A percentile compares a stretch with the other conserved stretches of the same genome.
These are phyloP conservation scores for Bauhinia variegata DNA, from an alignment of 306 rosid genomes.

Conservation along the genomic window DNA sequence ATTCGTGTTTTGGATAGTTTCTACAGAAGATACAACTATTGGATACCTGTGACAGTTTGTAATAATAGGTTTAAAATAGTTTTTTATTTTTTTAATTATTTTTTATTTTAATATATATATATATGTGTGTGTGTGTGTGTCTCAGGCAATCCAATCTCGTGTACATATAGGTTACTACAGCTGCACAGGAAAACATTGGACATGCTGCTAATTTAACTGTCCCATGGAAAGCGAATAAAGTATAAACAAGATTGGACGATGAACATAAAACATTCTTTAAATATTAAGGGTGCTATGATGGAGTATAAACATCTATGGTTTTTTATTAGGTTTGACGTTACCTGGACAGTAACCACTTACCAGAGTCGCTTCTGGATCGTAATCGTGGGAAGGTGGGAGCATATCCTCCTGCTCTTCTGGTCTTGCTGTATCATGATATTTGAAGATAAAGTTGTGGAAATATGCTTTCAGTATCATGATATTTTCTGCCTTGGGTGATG, in stretches of 20 bases:
- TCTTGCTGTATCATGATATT: neutral
- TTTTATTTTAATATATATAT: no score
- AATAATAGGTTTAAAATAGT: conserved; percentile 21
- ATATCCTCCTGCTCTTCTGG: neutral
- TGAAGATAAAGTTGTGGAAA: conserved; percentile 24
- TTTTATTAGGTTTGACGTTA: neutral
- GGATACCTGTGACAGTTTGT: neutral
- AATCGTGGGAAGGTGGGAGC: neutral
- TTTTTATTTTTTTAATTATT: no score
- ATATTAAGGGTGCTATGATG: neutral
- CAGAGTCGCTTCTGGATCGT: neutral
- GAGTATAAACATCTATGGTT: no score
- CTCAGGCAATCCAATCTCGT: neutral
- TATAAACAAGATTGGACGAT: neutral
- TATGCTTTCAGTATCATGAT: conserved; percentile 15
- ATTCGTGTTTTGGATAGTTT: neutral
- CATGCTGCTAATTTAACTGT: conserved; percentile 3
- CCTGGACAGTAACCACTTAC: no score
- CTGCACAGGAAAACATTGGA: neutral
- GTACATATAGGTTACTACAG: neutral
- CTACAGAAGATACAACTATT: conserved; percentile 11
- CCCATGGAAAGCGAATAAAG: neutral
- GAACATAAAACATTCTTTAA: neutral
- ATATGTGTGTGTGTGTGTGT: no score
- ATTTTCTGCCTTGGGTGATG: conserved; percentile 32